Evolutionary conservation across 495 filamentous ascomycete species (phyloP), one percentile per base, ranked within the genome.

Genomic region (Aspergillus cavernicola): DNA sequence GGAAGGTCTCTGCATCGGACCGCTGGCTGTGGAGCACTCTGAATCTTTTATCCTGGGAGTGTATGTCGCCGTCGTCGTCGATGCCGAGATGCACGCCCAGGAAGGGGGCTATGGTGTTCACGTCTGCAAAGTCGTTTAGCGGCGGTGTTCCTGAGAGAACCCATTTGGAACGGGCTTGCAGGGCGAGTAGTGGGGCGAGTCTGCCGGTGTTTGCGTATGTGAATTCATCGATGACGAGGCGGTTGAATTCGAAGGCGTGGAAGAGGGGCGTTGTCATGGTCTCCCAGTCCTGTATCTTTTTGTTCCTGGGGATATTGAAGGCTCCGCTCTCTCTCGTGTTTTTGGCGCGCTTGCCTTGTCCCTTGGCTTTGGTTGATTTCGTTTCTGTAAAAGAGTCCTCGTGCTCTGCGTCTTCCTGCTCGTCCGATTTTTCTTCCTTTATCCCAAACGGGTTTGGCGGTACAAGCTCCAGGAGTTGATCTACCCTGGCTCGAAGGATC

Each of bases 201-300:
- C 65, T 59, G 6, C 69, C 56, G 18, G 68, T 57, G 12, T 75
- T 67, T 31, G 74, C 63, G 57, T 86, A 85, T 1, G 83, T 81
- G 63, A 80, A 89, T 48, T 90, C 86, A 59, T 90, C 86, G 38
- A 87, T 75, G 4, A 90, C 73, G 12, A 88, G 56, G 0, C 86
- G 79, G 45, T 80, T 74, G 57, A 80, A 90, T 10, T 66, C 67
- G 65, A 84, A 88, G 48, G 75, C 74, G 48, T 88, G 83, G 2
- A 89, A 56, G 0, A 76, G 59, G 4, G 78, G 71, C 2, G 28
- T 42, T 46, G 51, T 61, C 35, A 73, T 56, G 5, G 33, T 53
- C 10, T 38, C 49, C 60, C 65, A 66, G 37, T 40, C 22, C 31
- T 53, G 37, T 15, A 31, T 7, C 24, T 39, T 10, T 10, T 13